Conservation (phyloP, 306 rosid genomes). For the Castanea mollissima region DNA sequence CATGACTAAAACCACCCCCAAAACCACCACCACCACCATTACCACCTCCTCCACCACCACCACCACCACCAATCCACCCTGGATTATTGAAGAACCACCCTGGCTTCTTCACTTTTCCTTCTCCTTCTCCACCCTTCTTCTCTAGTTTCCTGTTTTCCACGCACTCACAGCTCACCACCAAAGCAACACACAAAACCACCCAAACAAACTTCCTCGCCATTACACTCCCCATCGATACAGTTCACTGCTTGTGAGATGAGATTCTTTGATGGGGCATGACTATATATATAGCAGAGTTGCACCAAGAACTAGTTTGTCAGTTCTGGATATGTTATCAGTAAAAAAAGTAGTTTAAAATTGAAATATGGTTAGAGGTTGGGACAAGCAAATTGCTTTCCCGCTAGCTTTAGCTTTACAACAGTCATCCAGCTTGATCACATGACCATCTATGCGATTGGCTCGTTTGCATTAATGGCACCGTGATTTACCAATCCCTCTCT, state of each 20-base stretch:
- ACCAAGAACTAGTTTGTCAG: too few species aligned
- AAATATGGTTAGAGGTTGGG: constrained; percentile 21
- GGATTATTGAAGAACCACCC: constrained; percentile 33
- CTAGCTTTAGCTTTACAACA: constrained; percentile 6
- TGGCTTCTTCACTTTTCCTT: constrained; percentile 30
- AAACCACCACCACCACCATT: constrained; percentile 11
- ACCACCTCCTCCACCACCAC: neutral
- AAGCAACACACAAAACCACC: constrained; percentile 31
- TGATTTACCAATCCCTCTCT: neutral
- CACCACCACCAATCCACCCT: neutral
- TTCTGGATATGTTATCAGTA: neutral
- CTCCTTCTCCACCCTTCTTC: constrained; percentile 25
- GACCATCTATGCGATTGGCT: constrained; percentile 18
- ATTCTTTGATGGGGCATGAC: constrained; percentile 18
- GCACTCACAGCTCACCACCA: constrained; percentile 22
- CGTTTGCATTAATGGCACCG: neutral
- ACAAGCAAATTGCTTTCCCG: neutral
- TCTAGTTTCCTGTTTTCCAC: constrained; percentile 44
- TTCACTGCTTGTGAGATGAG: neutral
- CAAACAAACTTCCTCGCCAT: constrained; percentile 41
- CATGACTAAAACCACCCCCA: constrained; percentile 3
- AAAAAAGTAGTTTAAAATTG: neutral
- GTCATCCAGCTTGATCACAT: constrained; percentile 13
- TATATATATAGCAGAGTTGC: constrained; percentile 18
- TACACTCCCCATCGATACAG: neutral